A percentile compares a stretch with the other conserved stretches of the same genome.
phyloP scores from a whole-genome alignment of 805 yeast species.

The Metschnikowia gelsemii region DNA sequence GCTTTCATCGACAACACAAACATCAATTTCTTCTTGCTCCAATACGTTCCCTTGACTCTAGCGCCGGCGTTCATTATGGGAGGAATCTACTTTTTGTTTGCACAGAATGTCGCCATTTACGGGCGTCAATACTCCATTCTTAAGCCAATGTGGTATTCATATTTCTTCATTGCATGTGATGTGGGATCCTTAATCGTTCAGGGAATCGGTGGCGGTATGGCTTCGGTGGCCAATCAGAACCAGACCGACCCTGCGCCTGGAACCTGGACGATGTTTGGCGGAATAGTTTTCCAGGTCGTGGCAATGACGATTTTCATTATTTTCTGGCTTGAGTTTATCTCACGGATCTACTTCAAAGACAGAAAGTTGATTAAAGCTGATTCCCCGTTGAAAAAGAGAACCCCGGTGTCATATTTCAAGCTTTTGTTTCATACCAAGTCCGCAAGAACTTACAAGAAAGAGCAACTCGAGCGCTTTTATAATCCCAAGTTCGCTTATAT shows the following conservation, averaged over 20 bases:
- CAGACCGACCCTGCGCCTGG: constrained; percentile 32
- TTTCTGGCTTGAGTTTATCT: constrained; percentile 39
- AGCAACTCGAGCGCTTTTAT: constrained; percentile 31
- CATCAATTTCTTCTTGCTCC: constrained; percentile 29
- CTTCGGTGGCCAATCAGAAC: constrained; percentile 29
- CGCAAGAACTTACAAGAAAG: constrained; percentile 23
- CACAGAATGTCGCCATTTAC: constrained; percentile 39
- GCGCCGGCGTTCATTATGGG: constrained; percentile 46
- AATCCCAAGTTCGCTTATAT: constrained; percentile 26
- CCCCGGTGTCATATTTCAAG: constrained; percentile 23
- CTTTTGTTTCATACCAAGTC: constrained; percentile 26
- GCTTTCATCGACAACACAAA: constrained; percentile 27
- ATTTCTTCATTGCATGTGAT: constrained; percentile 39
- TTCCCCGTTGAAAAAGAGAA: constrained; percentile 18
- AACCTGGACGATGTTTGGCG: constrained; percentile 38
- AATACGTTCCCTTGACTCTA: constrained; percentile 36
- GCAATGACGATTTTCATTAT: constrained; percentile 38
- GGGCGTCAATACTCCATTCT: constrained; percentile 38
- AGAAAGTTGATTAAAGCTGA: constrained; percentile 14
- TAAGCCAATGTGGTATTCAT: constrained; percentile 45
- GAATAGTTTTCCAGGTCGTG: constrained; percentile 37
- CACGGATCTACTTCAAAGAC: constrained; percentile 32
- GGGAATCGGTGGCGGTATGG: constrained; percentile 41
- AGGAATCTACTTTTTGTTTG: constrained; percentile 42
- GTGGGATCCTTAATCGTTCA: constrained; percentile 38